Evolutionary conservation across 2,329 filamentous ascomycete species (phyloP), one percentile per base, ranked within the genome.

Genomic region (Alternaria incomplexa): DNA sequence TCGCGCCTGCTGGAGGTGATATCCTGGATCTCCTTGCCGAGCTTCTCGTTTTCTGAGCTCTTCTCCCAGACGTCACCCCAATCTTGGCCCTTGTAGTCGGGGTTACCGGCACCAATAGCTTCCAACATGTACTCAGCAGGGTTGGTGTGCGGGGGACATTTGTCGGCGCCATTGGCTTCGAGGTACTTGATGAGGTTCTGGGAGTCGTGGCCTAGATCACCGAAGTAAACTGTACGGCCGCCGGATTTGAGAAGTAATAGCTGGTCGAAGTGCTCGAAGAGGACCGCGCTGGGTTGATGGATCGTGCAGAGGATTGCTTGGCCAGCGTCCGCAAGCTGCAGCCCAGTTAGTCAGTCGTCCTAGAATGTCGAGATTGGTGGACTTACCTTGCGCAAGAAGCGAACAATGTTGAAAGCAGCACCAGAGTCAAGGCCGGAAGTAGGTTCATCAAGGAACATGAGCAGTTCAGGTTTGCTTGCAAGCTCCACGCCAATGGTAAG

Each of bases 381-480:
- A 53, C 54, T 40, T 25, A 62, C 59, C 54, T 90, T 91, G 11
- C 88, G 83, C 17, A 92, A 74, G 78, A 91, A 91, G 0, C 88
- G 86, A 6, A 91, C 84, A 0, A 86, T 90, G 64, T 88, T 88
- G 73, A 84, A 90, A 0, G 91, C 90, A 6, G 90, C 89, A 58
- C 90, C 86, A 3, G 89, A 89, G 67, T 93, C 91, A 0, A 93
- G 71, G 5, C 91, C 91, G 1, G 89, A 91, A 0, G 91, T 93
- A 0, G 91, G 91, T 78, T 93, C 91, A 67, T 94, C 91, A 22
- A 94, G 81, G 82, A 93, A 94, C 44, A 93, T 85, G 1, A 93
- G 83, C 6, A 93, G 82, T 69, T 92, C 87, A 0, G 91, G 91
- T 79, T 92, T 88, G 3, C 85, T 85, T 10, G 86, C 86, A 47